Percentiles rank a stretch among this genome's conserved stretches.
These are phyloP conservation scores for Logfia minima DNA, from an alignment of 129 eudicot species.

Conservation along the genomic window DNA sequence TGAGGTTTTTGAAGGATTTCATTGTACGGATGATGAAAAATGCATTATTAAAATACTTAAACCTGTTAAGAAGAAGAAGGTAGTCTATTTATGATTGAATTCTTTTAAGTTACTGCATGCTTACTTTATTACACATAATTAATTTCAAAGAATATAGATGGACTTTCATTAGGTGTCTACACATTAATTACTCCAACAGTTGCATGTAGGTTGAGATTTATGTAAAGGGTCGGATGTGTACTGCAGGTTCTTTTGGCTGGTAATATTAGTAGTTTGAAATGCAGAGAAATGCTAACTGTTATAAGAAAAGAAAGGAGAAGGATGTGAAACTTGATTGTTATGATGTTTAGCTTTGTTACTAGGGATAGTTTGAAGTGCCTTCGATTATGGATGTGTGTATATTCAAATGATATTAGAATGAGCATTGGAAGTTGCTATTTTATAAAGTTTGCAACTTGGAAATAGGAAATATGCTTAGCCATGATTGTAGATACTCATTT, in stretches of 20 bases:
- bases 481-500: background rate
- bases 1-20: constrained; percentile 94
- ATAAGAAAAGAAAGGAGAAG: background rate
- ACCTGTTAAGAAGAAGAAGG: constrained; percentile 99
- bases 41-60: constrained; percentile 93
- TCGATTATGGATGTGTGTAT: background rate
- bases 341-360: background rate
- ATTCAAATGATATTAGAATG: background rate
- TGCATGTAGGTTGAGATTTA: background rate
- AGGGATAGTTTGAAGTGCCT: background rate
- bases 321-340: background rate
- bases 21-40: constrained; percentile 68
- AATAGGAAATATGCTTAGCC: background rate
- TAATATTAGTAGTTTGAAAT: background rate
- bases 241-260: background rate
- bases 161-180: background rate
- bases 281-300: background rate
- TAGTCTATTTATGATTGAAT: background rate
- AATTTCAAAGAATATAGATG: background rate
- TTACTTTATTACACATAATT: background rate
- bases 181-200: background rate
- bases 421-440: background rate
- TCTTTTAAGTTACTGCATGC: background rate
- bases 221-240: background rate
- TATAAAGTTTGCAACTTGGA: background rate